Evolutionary conservation across 73 alveolate species (phyloP), one percentile per base, ranked within the genome.

Genomic region (Paramecium caudatum): DNA sequence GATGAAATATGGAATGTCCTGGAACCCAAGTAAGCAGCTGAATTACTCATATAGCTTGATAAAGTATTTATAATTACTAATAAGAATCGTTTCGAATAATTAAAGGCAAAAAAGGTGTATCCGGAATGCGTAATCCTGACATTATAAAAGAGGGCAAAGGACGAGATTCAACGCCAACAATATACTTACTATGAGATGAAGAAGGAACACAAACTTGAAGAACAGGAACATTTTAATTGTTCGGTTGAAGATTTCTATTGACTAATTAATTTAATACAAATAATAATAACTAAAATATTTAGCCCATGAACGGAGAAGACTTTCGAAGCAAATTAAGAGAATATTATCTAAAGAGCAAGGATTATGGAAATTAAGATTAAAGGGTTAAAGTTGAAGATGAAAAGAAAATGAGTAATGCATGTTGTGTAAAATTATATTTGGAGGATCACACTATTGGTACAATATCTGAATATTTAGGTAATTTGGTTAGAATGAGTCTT

Each of bases 221-320:
- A 55, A 15, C 17, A 27, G 1, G 80, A 43, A 55, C n/a, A n/a
- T n/a, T n/a, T n/a, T n/a, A n/a, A n/a, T n/a, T n/a, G n/a, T n/a
- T n/a, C n/a, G n/a, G n/a, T n/a, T n/a, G n/a, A n/a, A n/a, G 34
- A 48, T 48, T 4, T 12, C 17, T 6, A 48, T 48, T 5, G 30
- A 1, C 23, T 48, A 10, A 10, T 5, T n/a, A 48, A 3, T 48
- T 33, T 12, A 9, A 48, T n/a, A 12, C 30, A 48, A 48, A 10
- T 0, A 3, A 48, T 12, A 12, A 55, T 23, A 27, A 55, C 80
- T 55, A 55, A 46, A 55, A 55, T 17, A 27, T 17, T 55, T 55
- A 55, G 80, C 30, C 30, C 80, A 74, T 74, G 88, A 74, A 74
- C 88, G 88, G 88, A 16, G 88, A 74, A 13, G 88, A 74, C 43